Percentiles rank a stretch among this genome's conserved stretches.
Evolutionary conservation across 331 rosid species (phyloP).

Genomic region (Quercus tomentella): DNA sequence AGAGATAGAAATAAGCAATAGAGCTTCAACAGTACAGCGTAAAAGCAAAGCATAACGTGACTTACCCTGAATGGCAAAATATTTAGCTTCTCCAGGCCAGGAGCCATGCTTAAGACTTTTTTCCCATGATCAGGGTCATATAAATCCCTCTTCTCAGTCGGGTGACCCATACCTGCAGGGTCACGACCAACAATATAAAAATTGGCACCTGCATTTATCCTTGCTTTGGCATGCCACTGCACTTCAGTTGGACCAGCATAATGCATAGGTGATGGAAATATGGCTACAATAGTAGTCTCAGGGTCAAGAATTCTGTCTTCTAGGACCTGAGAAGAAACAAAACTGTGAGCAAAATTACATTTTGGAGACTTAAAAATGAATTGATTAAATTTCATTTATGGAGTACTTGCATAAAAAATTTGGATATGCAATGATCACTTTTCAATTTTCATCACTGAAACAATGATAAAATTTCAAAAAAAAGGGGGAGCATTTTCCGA

Average conservation of each 20-base stretch:
- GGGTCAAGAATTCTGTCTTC: slow-evolving; percentile 97
- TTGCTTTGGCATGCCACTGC: slow-evolving; percentile 98
- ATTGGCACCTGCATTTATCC: slow-evolving; percentile 96
- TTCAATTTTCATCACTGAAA: neutral
- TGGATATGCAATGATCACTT: neutral
- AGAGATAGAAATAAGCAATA: slow-evolving; percentile 3
- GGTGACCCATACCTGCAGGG: slow-evolving; percentile 99
- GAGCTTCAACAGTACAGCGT: neutral
- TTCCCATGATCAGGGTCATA: slow-evolving; percentile 97
- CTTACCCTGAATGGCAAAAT: slow-evolving; percentile 90
- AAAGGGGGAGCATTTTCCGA: neutral
- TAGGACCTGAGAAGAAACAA: slow-evolving; percentile 59
- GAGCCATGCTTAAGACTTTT: slow-evolving; percentile 95
- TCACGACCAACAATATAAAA: slow-evolving; percentile 97
- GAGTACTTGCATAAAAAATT: neutral
- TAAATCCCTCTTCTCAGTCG: slow-evolving; percentile 87
- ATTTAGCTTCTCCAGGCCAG: slow-evolving; percentile 93
- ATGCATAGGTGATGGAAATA: slow-evolving; percentile 98
- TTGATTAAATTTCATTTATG: neutral
- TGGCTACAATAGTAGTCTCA: slow-evolving; percentile 82
- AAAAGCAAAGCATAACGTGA: neutral
- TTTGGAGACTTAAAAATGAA: neutral
- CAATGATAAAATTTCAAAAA: neutral
- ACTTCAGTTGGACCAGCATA: slow-evolving; percentile 99
- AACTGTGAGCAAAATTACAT: slow-evolving; percentile 2